phyloP scores from a whole-genome alignment of 2,329 filamentous ascomycete genomes.

The Colletotrichum aenigma region DNA sequence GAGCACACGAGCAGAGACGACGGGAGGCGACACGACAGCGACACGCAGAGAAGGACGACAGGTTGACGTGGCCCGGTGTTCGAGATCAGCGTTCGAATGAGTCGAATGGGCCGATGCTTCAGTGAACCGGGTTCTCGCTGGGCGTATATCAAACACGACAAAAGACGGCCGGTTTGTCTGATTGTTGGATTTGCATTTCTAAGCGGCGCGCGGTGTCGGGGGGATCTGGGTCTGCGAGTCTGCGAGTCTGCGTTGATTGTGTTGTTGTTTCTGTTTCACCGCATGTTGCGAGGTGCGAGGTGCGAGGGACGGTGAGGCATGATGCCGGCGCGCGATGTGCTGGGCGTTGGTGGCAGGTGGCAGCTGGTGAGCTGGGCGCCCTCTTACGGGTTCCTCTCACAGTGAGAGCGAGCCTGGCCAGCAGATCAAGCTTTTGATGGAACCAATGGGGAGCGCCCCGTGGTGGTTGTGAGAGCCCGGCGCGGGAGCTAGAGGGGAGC shows the following conservation, averaged over 20 bases:
- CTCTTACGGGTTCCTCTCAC: neutral
- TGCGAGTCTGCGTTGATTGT: neutral
- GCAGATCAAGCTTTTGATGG: neutral
- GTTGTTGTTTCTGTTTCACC: constrained; percentile 9
- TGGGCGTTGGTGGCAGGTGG: neutral
- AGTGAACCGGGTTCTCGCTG: neutral
- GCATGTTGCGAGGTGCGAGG: neutral
- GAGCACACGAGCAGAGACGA: neutral
- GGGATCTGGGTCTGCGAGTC: neutral
- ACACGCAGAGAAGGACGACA: neutral
- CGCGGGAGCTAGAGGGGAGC: neutral
- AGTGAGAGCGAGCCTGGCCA: neutral
- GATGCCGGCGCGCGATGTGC: neutral
- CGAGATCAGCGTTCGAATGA: neutral
- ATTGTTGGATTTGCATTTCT: neutral
- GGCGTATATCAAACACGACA: neutral
- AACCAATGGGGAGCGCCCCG: neutral
- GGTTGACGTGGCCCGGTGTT: neutral
- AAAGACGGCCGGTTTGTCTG: neutral
- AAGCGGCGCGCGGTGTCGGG: neutral
- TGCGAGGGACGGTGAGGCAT: neutral
- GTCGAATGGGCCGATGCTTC: neutral
- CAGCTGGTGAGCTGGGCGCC: neutral
- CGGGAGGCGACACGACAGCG: neutral
- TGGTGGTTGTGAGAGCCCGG: neutral